Evolutionary conservation across 2,329 filamentous ascomycete species (phyloP).

Genomic region (Geosmithia putterillii): DNA sequence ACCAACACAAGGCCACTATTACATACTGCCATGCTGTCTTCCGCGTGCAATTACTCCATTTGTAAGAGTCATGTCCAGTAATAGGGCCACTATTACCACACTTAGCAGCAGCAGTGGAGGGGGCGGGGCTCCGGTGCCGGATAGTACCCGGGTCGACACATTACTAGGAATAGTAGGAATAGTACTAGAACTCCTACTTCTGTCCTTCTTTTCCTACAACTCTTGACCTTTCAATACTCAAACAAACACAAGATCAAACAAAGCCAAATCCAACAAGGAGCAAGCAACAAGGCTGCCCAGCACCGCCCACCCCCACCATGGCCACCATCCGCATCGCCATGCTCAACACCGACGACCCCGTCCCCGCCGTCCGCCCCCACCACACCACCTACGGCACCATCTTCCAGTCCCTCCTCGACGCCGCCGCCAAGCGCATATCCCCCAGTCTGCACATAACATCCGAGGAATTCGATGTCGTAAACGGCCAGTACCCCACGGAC

Average conservation of each 20-base stretch:
- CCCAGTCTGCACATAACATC: conserved; percentile 7
- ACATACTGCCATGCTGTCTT: too few species aligned
- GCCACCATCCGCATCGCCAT: conserved; percentile 9
- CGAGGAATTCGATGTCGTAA: conserved; percentile 19
- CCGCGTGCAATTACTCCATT: not conserved
- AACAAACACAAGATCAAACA: too few species aligned
- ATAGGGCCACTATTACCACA: too few species aligned
- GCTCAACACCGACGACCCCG: conserved; percentile 9
- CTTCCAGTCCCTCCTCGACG: conserved; percentile 8
- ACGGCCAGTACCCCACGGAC: conserved; percentile 17
- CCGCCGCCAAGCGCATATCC: conserved; percentile 6
- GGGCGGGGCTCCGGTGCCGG: not conserved
- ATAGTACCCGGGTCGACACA: not conserved
- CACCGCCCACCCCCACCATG: too few species aligned
- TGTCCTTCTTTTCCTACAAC: too few species aligned
- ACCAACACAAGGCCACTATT: too few species aligned
- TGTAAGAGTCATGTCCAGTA: not conserved
- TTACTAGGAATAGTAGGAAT: not conserved
- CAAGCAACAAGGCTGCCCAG: too few species aligned
- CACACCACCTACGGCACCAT: conserved; percentile 8
- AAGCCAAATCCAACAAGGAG: too few species aligned
- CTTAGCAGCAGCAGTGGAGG: too few species aligned
- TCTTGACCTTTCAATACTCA: too few species aligned
- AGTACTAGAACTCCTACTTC: not conserved
- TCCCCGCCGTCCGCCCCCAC: conserved; percentile 6